Percentiles rank a stretch among this genome's conserved stretches.
Evolutionary conservation across 371 early-diverging fungal species (phyloP).

Genomic region (Actinomucor elegans): DNA sequence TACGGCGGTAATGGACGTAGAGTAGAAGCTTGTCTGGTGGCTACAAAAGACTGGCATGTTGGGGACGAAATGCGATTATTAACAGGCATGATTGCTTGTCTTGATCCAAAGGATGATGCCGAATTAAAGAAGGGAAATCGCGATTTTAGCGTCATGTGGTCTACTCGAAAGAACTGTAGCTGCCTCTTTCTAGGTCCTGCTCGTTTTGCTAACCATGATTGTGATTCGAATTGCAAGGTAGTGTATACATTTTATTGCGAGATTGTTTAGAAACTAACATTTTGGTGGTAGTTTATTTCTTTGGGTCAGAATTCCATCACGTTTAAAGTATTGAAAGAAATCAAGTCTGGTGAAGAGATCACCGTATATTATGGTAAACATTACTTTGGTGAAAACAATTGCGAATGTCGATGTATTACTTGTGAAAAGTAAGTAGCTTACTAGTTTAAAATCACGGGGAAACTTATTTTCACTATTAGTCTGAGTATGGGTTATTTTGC

Average conservation of each 20-base stretch:
- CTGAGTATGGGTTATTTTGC: conserved; percentile 22
- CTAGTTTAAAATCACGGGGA: background rate
- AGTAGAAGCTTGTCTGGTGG: conserved; percentile 84
- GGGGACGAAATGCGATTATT: conserved; percentile 81
- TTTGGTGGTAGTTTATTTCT: conserved; percentile 57
- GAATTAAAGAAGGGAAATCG: conserved; percentile 61
- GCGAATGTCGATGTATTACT: conserved; percentile 88
- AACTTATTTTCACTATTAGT: background rate
- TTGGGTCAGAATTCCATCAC: conserved; percentile 63
- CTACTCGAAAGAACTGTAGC: conserved; percentile 65
- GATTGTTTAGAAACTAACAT: background rate
- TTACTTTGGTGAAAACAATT: conserved; percentile 88
- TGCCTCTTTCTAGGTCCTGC: conserved; percentile 94
- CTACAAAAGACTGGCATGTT: conserved; percentile 70
- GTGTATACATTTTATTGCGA: background rate
- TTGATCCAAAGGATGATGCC: conserved; percentile 72
- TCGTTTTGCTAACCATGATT: conserved; percentile 96
- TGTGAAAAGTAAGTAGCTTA: conserved; percentile 66
- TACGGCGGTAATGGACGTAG: conserved; percentile 68
- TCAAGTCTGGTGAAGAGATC: conserved; percentile 85
- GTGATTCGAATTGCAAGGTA: conserved; percentile 82
- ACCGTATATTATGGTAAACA: conserved; percentile 83
- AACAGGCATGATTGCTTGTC: conserved; percentile 73
- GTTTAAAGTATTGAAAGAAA: conserved; percentile 77
- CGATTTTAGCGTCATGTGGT: conserved; percentile 91